Conservation (phyloP, 768 basidiomycete species). For the Mycena rebaudengoi region DNA sequence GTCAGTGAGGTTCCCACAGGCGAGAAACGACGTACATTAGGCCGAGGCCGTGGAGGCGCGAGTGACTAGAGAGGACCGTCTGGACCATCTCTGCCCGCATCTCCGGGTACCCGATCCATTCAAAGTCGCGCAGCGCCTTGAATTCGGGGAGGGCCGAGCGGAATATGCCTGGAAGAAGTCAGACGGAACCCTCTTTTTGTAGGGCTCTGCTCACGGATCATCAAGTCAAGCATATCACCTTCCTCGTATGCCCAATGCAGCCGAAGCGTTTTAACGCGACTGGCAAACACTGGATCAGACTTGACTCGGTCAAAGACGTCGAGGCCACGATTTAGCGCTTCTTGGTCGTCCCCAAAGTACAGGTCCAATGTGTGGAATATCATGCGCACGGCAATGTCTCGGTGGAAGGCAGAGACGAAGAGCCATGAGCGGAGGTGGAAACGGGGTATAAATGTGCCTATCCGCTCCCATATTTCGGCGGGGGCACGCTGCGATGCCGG, state of each 20-base stretch:
- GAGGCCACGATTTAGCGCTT: slow-evolving; percentile 65
- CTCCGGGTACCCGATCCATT: slow-evolving; percentile 84
- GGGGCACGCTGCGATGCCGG: slow-evolving; percentile 71
- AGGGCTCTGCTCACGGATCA: slow-evolving; percentile 51
- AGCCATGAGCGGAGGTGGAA: slow-evolving; percentile 77
- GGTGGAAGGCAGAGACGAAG: slow-evolving; percentile 68
- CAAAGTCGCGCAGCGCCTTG: slow-evolving; percentile 66
- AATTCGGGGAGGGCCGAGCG: slow-evolving; percentile 70
- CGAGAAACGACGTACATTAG: slow-evolving; percentile 55
- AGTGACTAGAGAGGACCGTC: slow-evolving; percentile 60
- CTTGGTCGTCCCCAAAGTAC: slow-evolving; percentile 67
- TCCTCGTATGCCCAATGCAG: slow-evolving; percentile 78
- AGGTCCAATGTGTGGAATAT: slow-evolving; percentile 76
- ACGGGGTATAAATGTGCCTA: slow-evolving; percentile 68
- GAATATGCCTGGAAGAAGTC: slow-evolving; percentile 57
- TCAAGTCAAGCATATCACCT: slow-evolving; percentile 70
- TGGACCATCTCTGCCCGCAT: slow-evolving; percentile 73
- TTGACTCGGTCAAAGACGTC: slow-evolving; percentile 77
- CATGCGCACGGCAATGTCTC: slow-evolving; percentile 68
- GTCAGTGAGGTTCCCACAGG: neutral
- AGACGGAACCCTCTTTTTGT: neutral
- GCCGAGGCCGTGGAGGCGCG: slow-evolving; percentile 62
- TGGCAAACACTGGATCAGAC: slow-evolving; percentile 67
- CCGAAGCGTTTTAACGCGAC: slow-evolving; percentile 63
- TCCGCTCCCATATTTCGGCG: slow-evolving; percentile 73